phyloP scores from a whole-genome alignment of 441 rosid species.

The Populus hybrid region DNA sequence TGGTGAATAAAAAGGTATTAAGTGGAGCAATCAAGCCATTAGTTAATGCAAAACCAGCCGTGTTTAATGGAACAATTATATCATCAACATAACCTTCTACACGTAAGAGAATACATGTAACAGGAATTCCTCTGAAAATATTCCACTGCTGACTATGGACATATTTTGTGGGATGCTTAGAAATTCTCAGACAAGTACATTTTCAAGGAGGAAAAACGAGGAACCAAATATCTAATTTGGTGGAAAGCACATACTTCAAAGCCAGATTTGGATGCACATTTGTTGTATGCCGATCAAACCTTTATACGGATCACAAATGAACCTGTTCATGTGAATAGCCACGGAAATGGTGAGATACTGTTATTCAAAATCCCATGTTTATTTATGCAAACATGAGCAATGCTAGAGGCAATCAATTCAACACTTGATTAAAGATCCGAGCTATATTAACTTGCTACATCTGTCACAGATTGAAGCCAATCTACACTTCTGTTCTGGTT shows the following conservation, averaged over 20 bases:
- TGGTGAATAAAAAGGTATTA: no score
- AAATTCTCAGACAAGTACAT: background rate
- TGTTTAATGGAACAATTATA: background rate
- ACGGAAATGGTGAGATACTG: background rate
- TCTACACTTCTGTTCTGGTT: background rate
- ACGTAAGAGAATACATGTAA: background rate
- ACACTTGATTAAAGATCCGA: no score
- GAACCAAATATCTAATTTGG: background rate
- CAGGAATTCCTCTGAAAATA: background rate
- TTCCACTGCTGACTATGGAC: background rate
- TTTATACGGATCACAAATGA: constrained; percentile 72
- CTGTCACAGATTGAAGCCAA: background rate
- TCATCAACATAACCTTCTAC: background rate
- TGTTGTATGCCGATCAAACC: constrained; percentile 34
- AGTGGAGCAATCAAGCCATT: background rate
- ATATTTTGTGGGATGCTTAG: background rate
- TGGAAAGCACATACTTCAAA: constrained; percentile 3
- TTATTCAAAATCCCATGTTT: background rate
- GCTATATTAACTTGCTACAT: background rate
- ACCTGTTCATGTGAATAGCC: constrained; percentile 32
- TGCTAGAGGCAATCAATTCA: background rate
- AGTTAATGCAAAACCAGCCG: background rate
- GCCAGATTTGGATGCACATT: background rate
- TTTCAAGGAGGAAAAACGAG: background rate
- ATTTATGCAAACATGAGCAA: background rate